Evolutionary conservation across 208 protist species (phyloP).

Genomic region (Phytomonas francai): DNA sequence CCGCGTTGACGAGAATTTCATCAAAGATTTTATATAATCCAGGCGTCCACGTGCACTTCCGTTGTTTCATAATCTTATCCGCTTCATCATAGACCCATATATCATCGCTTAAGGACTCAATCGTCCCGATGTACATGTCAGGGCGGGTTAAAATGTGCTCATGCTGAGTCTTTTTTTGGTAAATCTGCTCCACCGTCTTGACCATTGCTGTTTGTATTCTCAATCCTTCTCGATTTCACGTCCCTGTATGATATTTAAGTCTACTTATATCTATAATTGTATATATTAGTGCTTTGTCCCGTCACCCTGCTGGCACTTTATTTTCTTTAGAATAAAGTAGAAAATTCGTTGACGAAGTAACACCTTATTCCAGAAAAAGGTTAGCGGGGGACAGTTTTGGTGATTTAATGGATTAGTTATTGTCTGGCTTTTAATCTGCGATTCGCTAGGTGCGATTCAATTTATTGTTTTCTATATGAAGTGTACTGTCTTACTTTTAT

Average conservation of each 20-base stretch:
- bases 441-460: not conserved
- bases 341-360: not conserved
- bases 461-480: slow-evolving; percentile 9
- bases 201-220: slow-evolving; percentile 19
- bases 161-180: slow-evolving; percentile 95
- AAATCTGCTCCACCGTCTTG: slow-evolving; percentile 93
- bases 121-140: slow-evolving; percentile 99
- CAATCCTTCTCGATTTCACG: not conserved
- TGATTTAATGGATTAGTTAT: not conserved
- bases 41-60: slow-evolving; percentile 95
- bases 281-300: slow-evolving; percentile 12
- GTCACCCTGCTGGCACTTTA: slow-evolving; percentile 1
- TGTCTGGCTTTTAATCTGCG: not conserved
- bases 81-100: slow-evolving; percentile 95
- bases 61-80: slow-evolving; percentile 86
- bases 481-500: slow-evolving; percentile 14
- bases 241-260: slow-evolving; percentile 15
- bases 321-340: slow-evolving; percentile 3
- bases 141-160: slow-evolving; percentile 98
- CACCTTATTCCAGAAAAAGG: not conserved
- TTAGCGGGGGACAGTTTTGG: not conserved
- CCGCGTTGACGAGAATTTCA: slow-evolving; percentile 99
- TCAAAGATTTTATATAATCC: slow-evolving; percentile 99
- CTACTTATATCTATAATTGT: slow-evolving; percentile 13
- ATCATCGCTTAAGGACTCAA: slow-evolving; percentile 86